Evolutionary conservation across 2,329 filamentous ascomycete species (phyloP).

Genomic region (Epichloe uncinata): DNA sequence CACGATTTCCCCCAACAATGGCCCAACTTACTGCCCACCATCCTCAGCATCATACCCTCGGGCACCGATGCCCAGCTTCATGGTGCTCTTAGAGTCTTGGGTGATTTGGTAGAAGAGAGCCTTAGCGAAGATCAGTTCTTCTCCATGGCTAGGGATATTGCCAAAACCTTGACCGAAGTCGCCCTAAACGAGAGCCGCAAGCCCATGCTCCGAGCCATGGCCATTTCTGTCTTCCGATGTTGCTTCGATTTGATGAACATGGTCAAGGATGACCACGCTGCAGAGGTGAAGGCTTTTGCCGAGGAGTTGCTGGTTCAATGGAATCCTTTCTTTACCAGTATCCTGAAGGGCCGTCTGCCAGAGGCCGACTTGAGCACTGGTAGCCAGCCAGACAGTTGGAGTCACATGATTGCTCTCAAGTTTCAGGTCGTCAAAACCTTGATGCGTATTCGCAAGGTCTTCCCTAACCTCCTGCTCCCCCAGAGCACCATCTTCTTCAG

Average conservation of each 20-base stretch:
- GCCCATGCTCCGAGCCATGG: constrained; percentile 64
- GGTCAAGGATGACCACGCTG: constrained; percentile 85
- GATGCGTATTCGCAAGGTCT: constrained; percentile 75
- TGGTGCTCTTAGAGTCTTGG: constrained; percentile 76
- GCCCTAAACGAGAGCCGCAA: constrained; percentile 65
- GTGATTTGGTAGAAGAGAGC: constrained; percentile 84
- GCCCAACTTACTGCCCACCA: constrained; percentile 72
- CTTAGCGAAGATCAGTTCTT: constrained; percentile 95
- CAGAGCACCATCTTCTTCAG: constrained; percentile 76
- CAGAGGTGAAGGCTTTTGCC: constrained; percentile 76
- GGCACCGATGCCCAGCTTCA: constrained; percentile 73
- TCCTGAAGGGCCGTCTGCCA: constrained; percentile 64
- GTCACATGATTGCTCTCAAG: constrained; percentile 75
- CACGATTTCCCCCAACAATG: constrained; percentile 91
- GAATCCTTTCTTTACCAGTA: constrained; percentile 78
- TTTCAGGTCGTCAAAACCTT: constrained; percentile 89
- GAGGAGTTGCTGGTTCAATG: constrained; percentile 73
- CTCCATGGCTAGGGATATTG: constrained; percentile 69
- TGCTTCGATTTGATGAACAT: constrained; percentile 96
- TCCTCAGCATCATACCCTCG: constrained; percentile 63
- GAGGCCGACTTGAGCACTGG: constrained; percentile 37
- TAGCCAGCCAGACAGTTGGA: constrained; percentile 55
- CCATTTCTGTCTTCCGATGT: constrained; percentile 77
- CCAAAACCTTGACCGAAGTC: constrained; percentile 71
- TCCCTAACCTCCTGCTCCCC: constrained; percentile 65